Base-by-base conservation (phyloP, 75 land plant species). In the Ceratopteris richardii region DNA sequence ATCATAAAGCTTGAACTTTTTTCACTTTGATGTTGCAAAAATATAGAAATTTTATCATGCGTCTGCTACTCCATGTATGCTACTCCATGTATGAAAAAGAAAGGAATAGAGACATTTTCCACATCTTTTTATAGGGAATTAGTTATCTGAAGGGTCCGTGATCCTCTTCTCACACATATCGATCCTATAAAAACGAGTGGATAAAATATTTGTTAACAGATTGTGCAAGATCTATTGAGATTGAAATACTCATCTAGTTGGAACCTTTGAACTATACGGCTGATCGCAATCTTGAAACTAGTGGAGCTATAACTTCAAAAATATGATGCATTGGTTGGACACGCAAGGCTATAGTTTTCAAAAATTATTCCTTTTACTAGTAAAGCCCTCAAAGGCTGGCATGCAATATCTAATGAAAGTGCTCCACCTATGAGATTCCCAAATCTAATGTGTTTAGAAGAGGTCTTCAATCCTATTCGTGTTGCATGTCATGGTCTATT, bases 321-420 rank as follows among this genome's bases (percentile, higher is more conserved):
- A 93, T 77, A 16, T 90, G 98, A 73, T 93, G 98, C 2, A 87
- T 78, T 37, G 98, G 87, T 69, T 74, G 80, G n/a, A 93, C 98
- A 41, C 85, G 82, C 61, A 93, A 47, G 50, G 98, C 98, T 29
- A 96, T 91, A 47, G 98, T 86, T 14, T 96, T 83, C 51, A 93
- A 51, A n/a, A 12, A 93, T 63, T 56, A 93, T 66, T 44, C 96
- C 98, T 51, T 82, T 77, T 26, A 93, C 43, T 66, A 83, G 68
- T 31, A 51, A 58, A 50, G 78, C 71, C 28, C 85, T 72, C 23
- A 59, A 67, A 51, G 83, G 37, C 37, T 33, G 37, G 9, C 37
- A 33, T 3, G 37, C 37, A 4, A n/a, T n/a, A n/a, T n/a, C n/a
- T n/a, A n/a, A n/a, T n/a, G n/a, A n/a, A n/a, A n/a, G n/a, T n/a